Evolutionary conservation across 805 yeast genomes (phyloP), one percentile per base, ranked within the genome.

Genomic region (Monosporozyma siamensis): DNA sequence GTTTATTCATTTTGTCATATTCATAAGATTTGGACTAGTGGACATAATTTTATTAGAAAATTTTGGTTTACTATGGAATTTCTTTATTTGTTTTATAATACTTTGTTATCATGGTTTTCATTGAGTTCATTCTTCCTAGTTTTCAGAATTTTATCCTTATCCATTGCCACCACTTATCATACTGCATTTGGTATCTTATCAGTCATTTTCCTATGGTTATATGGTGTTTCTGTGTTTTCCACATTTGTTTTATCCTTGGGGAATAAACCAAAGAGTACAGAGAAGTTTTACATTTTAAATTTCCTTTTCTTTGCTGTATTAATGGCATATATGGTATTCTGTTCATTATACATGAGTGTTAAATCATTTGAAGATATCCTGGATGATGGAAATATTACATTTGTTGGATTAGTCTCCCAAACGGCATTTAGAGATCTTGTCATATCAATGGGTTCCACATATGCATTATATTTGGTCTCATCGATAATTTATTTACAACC

Each of bases 171-270:
- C 11, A 39, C 59, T 4, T 61, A 55, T 36, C 75, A 81, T 47
- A 71, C 73, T 1, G 82, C 86, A 6, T 96, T 95, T 21, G 76
- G 75, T 52, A 76, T 85, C 43, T 66, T 90, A 23, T 79, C 94
- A 2, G 83, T 85, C 3, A 74, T 85, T 0, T 79, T 88, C 48
- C 68, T 89, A 7, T 89, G 97, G 95, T 61, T 89, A 18, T 90
- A 89, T 55, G 75, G 82, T 44, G 81, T 82, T 1, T 81, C 89
- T 12, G 65, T 92, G 1, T 81, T 87, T 21, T 77, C 90, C 8
- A 86, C 95, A 5, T 89, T 90, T 65, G 86, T 90, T 32, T 66
- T 90, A 44, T 82, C 95, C 2, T 82, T 90, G 62, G 98, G 98
- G 55, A 90, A 90, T 61, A 80, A 94, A 27, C 97, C 98, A 1